Evolutionary conservation across 805 yeast species (phyloP), one percentile per base, ranked within the genome.

Genomic region (Candida rishiriensis): DNA sequence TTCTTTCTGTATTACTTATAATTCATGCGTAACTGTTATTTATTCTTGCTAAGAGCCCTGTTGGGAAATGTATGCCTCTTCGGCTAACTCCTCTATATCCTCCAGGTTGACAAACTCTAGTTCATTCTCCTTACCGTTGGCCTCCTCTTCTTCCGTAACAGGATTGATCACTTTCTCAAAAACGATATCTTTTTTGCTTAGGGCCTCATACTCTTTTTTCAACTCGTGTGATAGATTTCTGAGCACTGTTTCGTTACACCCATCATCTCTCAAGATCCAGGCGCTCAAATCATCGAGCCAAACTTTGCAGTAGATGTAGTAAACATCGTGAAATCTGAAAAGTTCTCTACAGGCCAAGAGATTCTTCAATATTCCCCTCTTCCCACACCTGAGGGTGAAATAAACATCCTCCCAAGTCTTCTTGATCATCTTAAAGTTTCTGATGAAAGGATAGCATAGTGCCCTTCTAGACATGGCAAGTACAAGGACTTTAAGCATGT

Each of bases 271-370:
- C 17, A 85, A 69, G 14, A 85, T 60, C 95, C 95, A 90, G 13
- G 83, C 69, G 45, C 86, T 73, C 49, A 88, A 68, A 60, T 90
- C 97, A 54, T 85, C 88, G 5, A 88, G 52, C 70, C 87, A 73
- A 0, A 89, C 73, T 57, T 79, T 80, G 57, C 85, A 85, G 60
- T 90, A 90, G 6, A 88, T 88, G 58, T 88, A 87, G 60, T 88
- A 88, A 16, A 84, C 75, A 56, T 88, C 95, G 58, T 88, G 95
- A 57, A 68, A 84, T 47, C 96, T 72, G 63, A 90, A 90, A 10
- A 85, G 65, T 57, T 85, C 91, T 51, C 85, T 75, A 13, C 80
- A 63, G 8, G 75, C 78, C 29, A 89, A 64, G 18, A 91, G 57
- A 1, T 75, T 68, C 51, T 77, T 75, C 31, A 89, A 66, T 0